Base-by-base conservation (phyloP, 2,329 filamentous ascomycete genomes). In the Talaromyces sp. region DNA sequence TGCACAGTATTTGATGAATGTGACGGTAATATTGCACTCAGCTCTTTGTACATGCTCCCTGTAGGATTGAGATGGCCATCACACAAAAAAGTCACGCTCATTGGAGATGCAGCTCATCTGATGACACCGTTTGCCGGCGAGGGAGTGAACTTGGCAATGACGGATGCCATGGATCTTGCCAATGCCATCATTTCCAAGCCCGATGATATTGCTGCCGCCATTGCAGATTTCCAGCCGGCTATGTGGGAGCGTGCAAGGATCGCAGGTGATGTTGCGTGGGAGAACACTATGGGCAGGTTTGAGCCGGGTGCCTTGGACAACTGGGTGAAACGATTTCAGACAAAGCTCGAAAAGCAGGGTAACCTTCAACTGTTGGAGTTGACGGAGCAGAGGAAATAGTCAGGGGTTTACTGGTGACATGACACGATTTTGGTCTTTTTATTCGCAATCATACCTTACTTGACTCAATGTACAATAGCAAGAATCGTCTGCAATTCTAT, bases 61-160 rank as follows among this genome's bases (percentile, higher is more conserved):
- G 57, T 68, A 11, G 68, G 65, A 12, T 65, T 68, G 50, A 42
- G 56, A n/a, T 72, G 69, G 69, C 58, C 68, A 18, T 62, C 69
- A 57, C 62, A 58, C 7, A 46, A 67, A 31, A 66, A 67, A n/a
- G 58, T 69, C 1, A 70, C 71, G 3, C 40, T 72, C 6, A 66
- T 70, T 28, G 71, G 71, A 4, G 68, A 73, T 54, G 67, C 71
- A 18, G 68, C 70, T 3, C 70, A 72, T 61, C 39, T 71, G 6
- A 73, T 73, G 70, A 66, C 65, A 2, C 69, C 69, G 2, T 74
- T 72, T 64, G 65, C 69, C 16, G 71, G 69, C 5, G 66, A 68
- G 33, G 66, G 67, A 9, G 67, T 71, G 8, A 73, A 72, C n/a
- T 39, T 63, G 3, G 64, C 64, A n/a, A 54, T 65, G 46, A 37